Evolutionary conservation across 108 stramenopile species (phyloP).

Genomic region (Pseudonitzschia multiseries): DNA sequence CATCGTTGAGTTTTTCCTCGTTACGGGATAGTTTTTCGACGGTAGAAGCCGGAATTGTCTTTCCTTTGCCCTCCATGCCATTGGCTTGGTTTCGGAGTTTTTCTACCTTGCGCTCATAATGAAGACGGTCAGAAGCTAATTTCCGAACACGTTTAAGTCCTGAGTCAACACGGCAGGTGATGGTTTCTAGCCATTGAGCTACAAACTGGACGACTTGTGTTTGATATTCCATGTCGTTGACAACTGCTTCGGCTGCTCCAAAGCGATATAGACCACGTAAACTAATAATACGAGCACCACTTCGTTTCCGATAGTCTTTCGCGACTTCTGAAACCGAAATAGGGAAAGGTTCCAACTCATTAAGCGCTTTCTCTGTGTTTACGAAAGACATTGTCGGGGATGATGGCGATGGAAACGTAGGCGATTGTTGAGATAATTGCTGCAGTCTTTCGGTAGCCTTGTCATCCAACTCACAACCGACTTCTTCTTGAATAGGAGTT

Average conservation of each 20-base stretch:
- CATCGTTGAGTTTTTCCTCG: slow-evolving; percentile 36
- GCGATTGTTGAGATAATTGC: not conserved
- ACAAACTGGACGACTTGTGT: slow-evolving; percentile 21
- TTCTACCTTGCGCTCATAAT: slow-evolving; percentile 41
- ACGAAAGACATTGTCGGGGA: not conserved
- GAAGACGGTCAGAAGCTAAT: slow-evolving; percentile 20
- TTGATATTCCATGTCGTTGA: slow-evolving; percentile 22
- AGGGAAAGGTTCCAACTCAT: not conserved
- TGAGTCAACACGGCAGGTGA: slow-evolving; percentile 25
- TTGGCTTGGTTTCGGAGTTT: slow-evolving; percentile 25
- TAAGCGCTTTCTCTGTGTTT: too few species aligned
- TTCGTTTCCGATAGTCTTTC: slow-evolving; percentile 6
- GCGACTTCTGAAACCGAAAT: not conserved
- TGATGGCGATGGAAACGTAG: not conserved
- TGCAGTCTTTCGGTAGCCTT: slow-evolving; percentile 1
- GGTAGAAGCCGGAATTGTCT: slow-evolving; percentile 9
- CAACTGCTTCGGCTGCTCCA: slow-evolving; percentile 13
- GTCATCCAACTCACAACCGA: slow-evolving; percentile 11
- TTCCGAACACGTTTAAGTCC: slow-evolving; percentile 17
- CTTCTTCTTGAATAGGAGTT: slow-evolving; percentile 11
- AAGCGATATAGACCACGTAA: slow-evolving; percentile 10
- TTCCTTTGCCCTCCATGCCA: slow-evolving; percentile 28
- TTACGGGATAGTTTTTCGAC: slow-evolving; percentile 33
- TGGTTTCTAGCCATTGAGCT: slow-evolving; percentile 28
- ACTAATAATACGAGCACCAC: not conserved